These are phyloP conservation scores for Linum usitatissimum DNA, from an alignment of 345 rosid species.

Conservation along the genomic window DNA sequence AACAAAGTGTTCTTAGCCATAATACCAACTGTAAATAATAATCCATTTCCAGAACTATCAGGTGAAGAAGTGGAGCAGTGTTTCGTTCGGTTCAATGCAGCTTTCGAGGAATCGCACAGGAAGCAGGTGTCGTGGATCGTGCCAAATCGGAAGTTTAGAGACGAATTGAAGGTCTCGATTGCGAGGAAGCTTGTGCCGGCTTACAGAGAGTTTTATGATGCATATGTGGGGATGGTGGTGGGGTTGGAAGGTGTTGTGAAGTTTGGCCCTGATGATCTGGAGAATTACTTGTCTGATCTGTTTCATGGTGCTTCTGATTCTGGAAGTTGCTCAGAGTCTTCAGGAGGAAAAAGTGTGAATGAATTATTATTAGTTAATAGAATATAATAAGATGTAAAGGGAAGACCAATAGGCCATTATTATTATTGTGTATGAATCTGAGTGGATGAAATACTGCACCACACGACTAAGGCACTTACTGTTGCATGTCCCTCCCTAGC, in stretches of 20 bases:
- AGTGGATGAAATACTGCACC: too few species aligned
- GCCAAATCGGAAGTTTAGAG: conserved; percentile 10
- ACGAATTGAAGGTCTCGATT: conserved; percentile 20
- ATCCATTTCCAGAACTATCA: background rate
- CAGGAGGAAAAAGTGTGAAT: conserved; percentile 1
- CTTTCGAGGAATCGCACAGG: conserved; percentile 19
- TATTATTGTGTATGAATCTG: too few species aligned
- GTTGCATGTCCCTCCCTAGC: too few species aligned
- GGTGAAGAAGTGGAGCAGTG: conserved; percentile 11
- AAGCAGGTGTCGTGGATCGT: conserved; percentile 19
- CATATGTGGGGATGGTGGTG: conserved; percentile 12
- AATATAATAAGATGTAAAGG: background rate
- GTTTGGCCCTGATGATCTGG: conserved; percentile 54
- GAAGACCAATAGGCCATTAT: too few species aligned
- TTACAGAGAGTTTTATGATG: conserved; percentile 14
- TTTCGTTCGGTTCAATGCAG: conserved; percentile 15
- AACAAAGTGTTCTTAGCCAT: background rate
- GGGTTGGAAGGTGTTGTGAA: conserved; percentile 28
- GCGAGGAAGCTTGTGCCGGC: conserved; percentile 12
- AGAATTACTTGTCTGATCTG: conserved; percentile 57
- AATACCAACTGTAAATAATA: background rate
- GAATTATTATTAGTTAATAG: background rate
- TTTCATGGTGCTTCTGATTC: conserved; percentile 40
- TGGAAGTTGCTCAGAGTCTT: conserved; percentile 13
- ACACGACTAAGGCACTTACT: too few species aligned